These are phyloP conservation scores for Glaciozyma martinii DNA, from an alignment of 768 basidiomycete species.

Conservation along the genomic window DNA sequence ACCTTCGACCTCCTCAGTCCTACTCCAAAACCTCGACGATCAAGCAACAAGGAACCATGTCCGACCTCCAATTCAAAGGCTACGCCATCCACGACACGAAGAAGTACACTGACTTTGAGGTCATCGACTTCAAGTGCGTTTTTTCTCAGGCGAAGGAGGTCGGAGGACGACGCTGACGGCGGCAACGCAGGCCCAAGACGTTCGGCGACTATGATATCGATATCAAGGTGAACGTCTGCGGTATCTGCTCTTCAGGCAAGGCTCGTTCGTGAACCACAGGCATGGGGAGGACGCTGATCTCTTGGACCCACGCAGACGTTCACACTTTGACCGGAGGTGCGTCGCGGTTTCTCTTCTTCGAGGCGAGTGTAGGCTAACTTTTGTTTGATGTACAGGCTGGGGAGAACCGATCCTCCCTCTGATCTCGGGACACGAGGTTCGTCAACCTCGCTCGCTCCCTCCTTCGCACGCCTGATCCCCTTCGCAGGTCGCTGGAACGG, in stretches of 20 bases:
- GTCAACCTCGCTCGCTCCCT: not conserved
- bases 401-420: conserved; percentile 25
- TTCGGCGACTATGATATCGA: conserved; percentile 32
- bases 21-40: no score
- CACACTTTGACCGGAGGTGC: conserved; percentile 32
- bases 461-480: no score
- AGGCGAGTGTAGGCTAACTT: no score
- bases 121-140: conserved; percentile 23
- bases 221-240: conserved; percentile 30
- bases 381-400: conserved; percentile 24
- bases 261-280: no score
- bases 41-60: no score
- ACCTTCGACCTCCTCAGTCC: no score
- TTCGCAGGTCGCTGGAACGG: conserved; percentile 25
- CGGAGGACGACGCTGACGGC: not conserved
- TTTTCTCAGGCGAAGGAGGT: not conserved
- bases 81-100: conserved; percentile 29
- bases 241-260: conserved; percentile 21
- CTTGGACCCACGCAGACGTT: conserved; percentile 10
- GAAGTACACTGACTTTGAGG: conserved; percentile 27
- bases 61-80: conserved; percentile 24
- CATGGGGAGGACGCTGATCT: not conserved
- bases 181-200: conserved; percentile 15
- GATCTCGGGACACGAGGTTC: conserved; percentile 30
- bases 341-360: not conserved